Evolutionary conservation across 495 filamentous ascomycete species (phyloP).

Genomic region (Astrocystis sublimbata): DNA sequence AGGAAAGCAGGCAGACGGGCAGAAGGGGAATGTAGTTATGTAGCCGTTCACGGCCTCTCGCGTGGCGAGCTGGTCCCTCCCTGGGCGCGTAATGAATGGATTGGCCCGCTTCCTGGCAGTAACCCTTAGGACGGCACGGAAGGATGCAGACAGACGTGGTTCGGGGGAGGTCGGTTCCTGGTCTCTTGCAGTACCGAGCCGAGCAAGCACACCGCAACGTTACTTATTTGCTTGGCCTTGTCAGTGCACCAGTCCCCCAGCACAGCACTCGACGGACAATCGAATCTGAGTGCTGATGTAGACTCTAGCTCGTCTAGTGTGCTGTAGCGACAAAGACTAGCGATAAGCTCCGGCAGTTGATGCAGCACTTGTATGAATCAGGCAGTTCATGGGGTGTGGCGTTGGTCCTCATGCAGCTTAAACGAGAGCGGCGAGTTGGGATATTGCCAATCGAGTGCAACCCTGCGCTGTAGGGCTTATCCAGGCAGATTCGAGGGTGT

Average conservation of each 20-base stretch:
- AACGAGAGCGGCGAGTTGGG: not conserved
- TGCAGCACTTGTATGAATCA: constrained; percentile 11
- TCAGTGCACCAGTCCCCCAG: not conserved
- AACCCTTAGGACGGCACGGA: not conserved
- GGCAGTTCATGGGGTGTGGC: constrained; percentile 14
- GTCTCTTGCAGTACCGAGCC: constrained; percentile 18
- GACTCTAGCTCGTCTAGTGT: too few species aligned
- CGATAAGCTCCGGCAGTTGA: constrained; percentile 13
- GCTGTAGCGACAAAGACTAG: not conserved
- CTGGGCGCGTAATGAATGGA: not conserved
- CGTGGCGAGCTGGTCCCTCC: constrained; percentile 18
- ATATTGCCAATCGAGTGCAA: not conserved
- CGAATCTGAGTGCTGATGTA: not conserved
- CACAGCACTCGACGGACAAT: too few species aligned
- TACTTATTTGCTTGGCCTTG: constrained; percentile 14
- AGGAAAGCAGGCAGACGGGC: not conserved
- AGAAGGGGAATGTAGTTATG: not conserved
- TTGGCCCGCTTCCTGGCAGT: not conserved
- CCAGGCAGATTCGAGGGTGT: not conserved
- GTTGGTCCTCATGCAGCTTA: constrained; percentile 10
- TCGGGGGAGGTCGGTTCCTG: not conserved
- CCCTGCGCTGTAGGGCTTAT: not conserved
- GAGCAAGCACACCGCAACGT: constrained; percentile 25
- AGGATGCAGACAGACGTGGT: constrained; percentile 9
- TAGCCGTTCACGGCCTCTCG: not conserved